Evolutionary conservation across 1,284 basidiomycete species (phyloP), one percentile per base, ranked within the genome.

Genomic region (Pulchroboletus neoregius): DNA sequence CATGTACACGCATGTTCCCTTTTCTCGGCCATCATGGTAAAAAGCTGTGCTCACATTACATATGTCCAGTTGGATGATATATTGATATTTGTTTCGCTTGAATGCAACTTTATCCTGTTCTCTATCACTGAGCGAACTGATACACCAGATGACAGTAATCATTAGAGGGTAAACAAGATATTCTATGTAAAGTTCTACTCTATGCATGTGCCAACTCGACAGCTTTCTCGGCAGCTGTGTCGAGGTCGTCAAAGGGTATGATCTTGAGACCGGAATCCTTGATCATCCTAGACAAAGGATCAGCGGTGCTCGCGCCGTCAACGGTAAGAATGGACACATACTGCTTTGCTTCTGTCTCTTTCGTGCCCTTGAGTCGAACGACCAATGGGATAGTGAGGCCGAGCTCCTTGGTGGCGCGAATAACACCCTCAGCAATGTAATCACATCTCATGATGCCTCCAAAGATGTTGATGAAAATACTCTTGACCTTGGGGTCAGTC

Each of bases 381-480:
- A 99, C 82, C 38, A 99, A 71, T 39, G 96, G 96, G 53, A 99
- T 87, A 13, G 68, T 78, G 48, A 99, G 72, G 41, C 83, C 71
- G 33, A 99, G 78, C 67, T 98, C 94, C 70, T 91, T 91, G 39
- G 94, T 93, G 20, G 95, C 95, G 65, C 92, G 93, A 75, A 99
- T 98, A 66, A 99, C 95, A 68, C 95, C 95, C 71, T 95, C 91
- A 13, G 93, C 92, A 58, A 94, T 94, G 64, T 93, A 91, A 66
- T 99, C 96, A 65, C 95, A 99, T 63, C 95, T 86, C 93, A 99
- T 99, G 73, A 97, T 99, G 66, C 85, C 87, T 57, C 87, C 87
- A 60, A 91, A 94, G 68, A 95, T 94, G 76, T 99, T 99, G 71
- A 99, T 96, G 71, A 99, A 98, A 66, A 99, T 99, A 49, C 91